A percentile compares a stretch with the other conserved stretches of the same genome.
phyloP scores from a whole-genome alignment of 306 rosid species.

The Canavalia gladiata region DNA sequence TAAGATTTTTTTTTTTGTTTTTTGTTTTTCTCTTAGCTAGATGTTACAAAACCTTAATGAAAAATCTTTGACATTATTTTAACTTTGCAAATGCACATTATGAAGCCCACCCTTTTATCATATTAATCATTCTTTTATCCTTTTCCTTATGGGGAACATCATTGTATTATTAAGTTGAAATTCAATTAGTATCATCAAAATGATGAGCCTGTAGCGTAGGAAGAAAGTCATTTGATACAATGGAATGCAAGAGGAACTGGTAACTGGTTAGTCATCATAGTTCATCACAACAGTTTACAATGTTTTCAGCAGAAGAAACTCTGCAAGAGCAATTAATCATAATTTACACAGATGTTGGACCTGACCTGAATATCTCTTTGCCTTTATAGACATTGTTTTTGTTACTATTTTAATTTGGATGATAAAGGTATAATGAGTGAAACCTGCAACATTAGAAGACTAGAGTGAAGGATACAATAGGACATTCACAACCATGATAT shows the following conservation, averaged over 20 bases:
- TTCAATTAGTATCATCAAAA: constrained; percentile 46
- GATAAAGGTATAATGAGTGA: not conserved
- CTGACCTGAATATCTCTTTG: constrained; percentile 27
- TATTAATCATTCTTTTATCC: constrained; percentile 49
- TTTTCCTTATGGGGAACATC: constrained; percentile 47
- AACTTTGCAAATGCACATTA: constrained; percentile 48
- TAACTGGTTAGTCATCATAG: constrained; percentile 44
- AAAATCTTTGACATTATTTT: constrained; percentile 43
- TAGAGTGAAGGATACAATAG: constrained; percentile 41
- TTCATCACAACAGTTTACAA: constrained; percentile 39
- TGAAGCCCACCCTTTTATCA: constrained; percentile 43
- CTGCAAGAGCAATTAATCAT: constrained; percentile 28
- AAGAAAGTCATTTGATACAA: constrained; percentile 57
- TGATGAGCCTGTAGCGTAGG: constrained; percentile 65
- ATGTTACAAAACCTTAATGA: constrained; percentile 36
- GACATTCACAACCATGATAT: constrained; percentile 25
- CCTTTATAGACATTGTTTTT: constrained; percentile 25
- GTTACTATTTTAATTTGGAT: constrained; percentile 24
- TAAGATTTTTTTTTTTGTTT: constrained; percentile 12
- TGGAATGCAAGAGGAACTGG: constrained; percentile 37
- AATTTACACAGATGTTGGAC: constrained; percentile 8
- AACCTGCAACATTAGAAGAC: constrained; percentile 26
- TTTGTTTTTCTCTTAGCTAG: not conserved
- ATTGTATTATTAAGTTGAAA: constrained; percentile 45
- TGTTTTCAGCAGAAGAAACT: constrained; percentile 27